These are phyloP conservation scores for Hanseniaspora vineae DNA, from an alignment of 805 yeast species.

Conservation along the genomic window DNA sequence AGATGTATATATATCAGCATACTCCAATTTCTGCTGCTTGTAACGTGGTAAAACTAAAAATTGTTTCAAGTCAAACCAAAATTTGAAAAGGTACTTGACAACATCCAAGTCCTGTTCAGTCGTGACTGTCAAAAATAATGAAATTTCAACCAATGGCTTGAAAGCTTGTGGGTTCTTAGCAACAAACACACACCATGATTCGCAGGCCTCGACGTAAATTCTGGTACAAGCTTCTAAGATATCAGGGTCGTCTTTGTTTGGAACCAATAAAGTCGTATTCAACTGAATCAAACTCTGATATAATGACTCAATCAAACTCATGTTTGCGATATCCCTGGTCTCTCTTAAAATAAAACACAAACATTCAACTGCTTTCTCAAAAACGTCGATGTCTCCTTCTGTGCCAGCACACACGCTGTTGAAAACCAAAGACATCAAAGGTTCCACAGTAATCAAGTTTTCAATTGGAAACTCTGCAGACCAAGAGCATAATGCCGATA, in stretches of 20 bases:
- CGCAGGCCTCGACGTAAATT: slow-evolving; percentile 84
- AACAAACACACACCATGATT: slow-evolving; percentile 83
- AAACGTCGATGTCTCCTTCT: slow-evolving; percentile 31
- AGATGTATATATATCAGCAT: slow-evolving; percentile 13
- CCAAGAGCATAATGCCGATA: slow-evolving; percentile 84
- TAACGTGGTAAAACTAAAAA: slow-evolving; percentile 28
- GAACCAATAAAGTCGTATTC: slow-evolving; percentile 36
- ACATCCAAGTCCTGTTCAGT: slow-evolving; percentile 59
- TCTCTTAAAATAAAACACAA: slow-evolving; percentile 70
- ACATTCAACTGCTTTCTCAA: slow-evolving; percentile 80
- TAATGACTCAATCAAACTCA: slow-evolving; percentile 49
- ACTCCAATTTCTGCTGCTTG: slow-evolving; percentile 15
- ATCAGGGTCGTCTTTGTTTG: slow-evolving; percentile 28
- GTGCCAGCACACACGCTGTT: slow-evolving; percentile 37
- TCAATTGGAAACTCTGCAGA: slow-evolving; percentile 72
- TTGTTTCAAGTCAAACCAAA: slow-evolving; percentile 78
- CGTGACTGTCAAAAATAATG: slow-evolving; percentile 45
- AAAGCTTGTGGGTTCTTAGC: slow-evolving; percentile 60
- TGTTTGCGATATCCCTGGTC: slow-evolving; percentile 62
- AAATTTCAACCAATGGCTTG: slow-evolving; percentile 57
- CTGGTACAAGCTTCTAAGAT: slow-evolving; percentile 58
- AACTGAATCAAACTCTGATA: slow-evolving; percentile 56
- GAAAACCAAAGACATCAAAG: slow-evolving; percentile 60
- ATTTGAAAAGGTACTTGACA: slow-evolving; percentile 80
- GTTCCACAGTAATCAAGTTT: slow-evolving; percentile 46